Evolutionary conservation across 2,329 filamentous ascomycete species (phyloP), one percentile per base, ranked within the genome.

Genomic region (Fusarium equiseti): DNA sequence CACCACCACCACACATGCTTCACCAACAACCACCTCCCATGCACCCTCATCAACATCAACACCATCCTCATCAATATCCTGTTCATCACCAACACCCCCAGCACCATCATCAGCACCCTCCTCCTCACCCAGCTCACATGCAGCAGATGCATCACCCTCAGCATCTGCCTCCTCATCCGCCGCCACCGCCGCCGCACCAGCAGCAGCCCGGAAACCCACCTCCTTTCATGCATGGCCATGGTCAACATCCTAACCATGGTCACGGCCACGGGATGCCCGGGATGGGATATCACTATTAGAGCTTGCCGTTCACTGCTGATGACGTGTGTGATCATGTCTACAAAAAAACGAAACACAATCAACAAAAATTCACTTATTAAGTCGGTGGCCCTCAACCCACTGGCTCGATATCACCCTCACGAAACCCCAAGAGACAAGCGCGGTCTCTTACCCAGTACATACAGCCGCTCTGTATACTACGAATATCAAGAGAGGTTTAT

Each of bases 281-380:
- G 20, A 76, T 77, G 69, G 72, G 75, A 52, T 79, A 76, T 40
- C 70, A 74, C 63, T 77, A 73, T 65, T 66, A 61, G 45, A 49
- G 18, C 46, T 22, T 42, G 35, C 11, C 29, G 31, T 24, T 42
- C 45, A 45, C 43, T 45, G 22, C 48, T 38, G 20, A 61, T 32
- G 57, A 32, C 9, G 24, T 20, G 24, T 29, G 44, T 42, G 22
- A 16, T 13, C 15, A 26, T 26, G 24, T 29, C 18, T 18, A 24
- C 18, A 27, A 29, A 49, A 22, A 38, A 11, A 26, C 22, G 46
- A 52, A 51, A 40, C 26, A 16, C 38, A 46, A 48, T 42, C n/a
- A 60, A 52, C 65, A 70, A 63, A 49, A 45, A 43, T 27, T 11
- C 24, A 68, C 38, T 50, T 63, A n/a, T 43, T 18, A 38, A 65